Evolutionary conservation across 1,284 basidiomycete genomes (phyloP), one percentile per base, ranked within the genome.

Genomic region (Neonothopanus nambi): DNA sequence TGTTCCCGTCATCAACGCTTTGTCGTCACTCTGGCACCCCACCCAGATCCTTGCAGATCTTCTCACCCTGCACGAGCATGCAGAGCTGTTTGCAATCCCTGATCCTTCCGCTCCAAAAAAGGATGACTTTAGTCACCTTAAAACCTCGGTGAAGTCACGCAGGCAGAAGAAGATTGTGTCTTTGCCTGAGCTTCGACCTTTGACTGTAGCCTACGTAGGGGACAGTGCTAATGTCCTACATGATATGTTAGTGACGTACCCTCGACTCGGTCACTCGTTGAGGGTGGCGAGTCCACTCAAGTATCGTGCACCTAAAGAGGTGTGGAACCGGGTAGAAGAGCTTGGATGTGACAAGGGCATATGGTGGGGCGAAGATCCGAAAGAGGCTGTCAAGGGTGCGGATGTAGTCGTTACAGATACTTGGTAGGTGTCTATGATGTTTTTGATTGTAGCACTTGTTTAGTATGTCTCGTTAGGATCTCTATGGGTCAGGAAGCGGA

Each of bases 401-500:
- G 94, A 98, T 67, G 82, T 98, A 18, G 89, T 99, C 46, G 84
- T 98, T 18, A 99, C 97, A 2, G 95, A 98, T 70, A 98, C 95
- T 3, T 98, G 95, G 93, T 91, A 56, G 56, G 82, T 69, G 33
- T 20, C 28, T 52, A 17, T 23, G 36, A 30, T 28, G 28, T 41
- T 26, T 13, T 44, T 28, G n/a, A 21, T 28, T 30, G 33, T 42
- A 38, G 8, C 58, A 51, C 18, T 55, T 39, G 37, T 41, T 18
- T 39, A 41, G 11, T 45, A 37, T 23, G 23, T 53, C 17, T 40
- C 24, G 20, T 18, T 18, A 93, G 91, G 92, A 95, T 99, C 63
- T 96, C 93, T 3, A 99, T 99, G 96, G 97, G 96, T 24, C 95
- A 98, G 72, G 97, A 99, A 71, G 89, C 87, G 1, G 93, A 98